Evolutionary conservation across 164 flowering plant genomes (phyloP).

Genomic region (Malania oleifera): DNA sequence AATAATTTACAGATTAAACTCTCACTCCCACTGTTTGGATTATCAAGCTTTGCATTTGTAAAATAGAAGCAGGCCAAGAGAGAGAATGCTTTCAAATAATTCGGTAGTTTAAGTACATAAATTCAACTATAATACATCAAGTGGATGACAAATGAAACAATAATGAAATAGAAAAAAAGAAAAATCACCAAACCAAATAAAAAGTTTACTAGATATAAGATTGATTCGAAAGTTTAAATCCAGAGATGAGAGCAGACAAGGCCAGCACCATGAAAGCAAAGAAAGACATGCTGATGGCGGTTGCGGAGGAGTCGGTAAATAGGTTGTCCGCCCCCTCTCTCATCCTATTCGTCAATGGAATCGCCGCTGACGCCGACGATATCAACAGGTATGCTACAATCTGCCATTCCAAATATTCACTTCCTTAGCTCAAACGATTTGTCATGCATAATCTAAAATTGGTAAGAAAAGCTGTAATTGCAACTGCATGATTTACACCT

Average conservation of each 20-base stretch:
- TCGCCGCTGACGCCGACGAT: conserved; percentile 56
- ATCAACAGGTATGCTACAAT: conserved; percentile 47
- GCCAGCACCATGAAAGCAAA: conserved; percentile 51
- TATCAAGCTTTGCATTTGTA: no score
- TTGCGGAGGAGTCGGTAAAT: conserved; percentile 50
- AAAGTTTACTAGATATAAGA: conserved; percentile 29
- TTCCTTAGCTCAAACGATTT: neutral
- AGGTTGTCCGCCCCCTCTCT: conserved; percentile 43
- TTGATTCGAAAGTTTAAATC: conserved; percentile 52
- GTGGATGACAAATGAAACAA: neutral
- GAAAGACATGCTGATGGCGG: conserved; percentile 60
- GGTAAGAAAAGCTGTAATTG: conserved; percentile 9
- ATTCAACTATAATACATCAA: neutral
- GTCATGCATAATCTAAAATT: neutral
- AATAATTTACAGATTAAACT: no score
- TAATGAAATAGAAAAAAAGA: neutral
- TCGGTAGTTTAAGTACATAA: neutral
- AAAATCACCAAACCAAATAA: neutral
- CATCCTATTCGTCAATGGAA: conserved; percentile 59
- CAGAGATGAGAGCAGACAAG: conserved; percentile 48
- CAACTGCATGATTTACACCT: no score
- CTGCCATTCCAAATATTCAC: conserved; percentile 32
- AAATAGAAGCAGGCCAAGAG: no score
- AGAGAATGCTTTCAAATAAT: no score
- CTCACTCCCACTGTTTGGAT: no score